Evolutionary conservation across 768 basidiomycete genomes (phyloP).

Genomic region (Dacryopinax primogenitus): DNA sequence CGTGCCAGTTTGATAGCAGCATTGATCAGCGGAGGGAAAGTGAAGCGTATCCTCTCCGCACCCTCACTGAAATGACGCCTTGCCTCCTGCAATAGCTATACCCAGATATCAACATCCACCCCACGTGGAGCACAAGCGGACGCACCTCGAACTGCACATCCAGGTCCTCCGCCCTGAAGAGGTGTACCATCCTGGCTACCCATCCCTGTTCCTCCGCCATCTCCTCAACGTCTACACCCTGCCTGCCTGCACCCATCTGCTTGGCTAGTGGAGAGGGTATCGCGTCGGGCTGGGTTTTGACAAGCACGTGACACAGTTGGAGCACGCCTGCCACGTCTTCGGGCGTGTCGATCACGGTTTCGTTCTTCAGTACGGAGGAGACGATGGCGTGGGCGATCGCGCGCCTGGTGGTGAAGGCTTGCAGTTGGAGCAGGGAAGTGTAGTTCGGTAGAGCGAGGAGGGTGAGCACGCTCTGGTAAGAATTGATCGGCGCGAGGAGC

Average conservation of each 20-base stretch:
- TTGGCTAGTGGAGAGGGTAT: conserved; percentile 31
- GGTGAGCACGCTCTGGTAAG: conserved; percentile 90
- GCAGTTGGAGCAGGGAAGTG: conserved; percentile 63
- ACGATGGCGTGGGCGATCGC: conserved; percentile 91
- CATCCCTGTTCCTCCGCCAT: conserved; percentile 98
- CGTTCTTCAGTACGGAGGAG: conserved; percentile 89
- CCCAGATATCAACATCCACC: not conserved
- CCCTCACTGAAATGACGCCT: conserved; percentile 81
- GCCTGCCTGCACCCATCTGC: conserved; percentile 32
- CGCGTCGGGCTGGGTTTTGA: conserved; percentile 50
- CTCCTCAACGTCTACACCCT: conserved; percentile 53
- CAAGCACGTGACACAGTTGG: conserved; percentile 82
- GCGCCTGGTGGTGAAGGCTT: conserved; percentile 80
- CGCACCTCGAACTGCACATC: conserved; percentile 81
- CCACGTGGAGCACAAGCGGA: not conserved
- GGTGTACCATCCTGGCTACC: conserved; percentile 95
- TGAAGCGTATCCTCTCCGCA: conserved; percentile 90
- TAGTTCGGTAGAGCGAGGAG: conserved; percentile 93
- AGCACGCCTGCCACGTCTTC: conserved; percentile 92
- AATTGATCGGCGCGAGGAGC: conserved; percentile 87
- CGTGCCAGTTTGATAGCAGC: conserved; percentile 85
- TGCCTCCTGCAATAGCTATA: conserved; percentile 78
- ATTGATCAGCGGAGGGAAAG: conserved; percentile 91
- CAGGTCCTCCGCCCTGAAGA: conserved; percentile 79
- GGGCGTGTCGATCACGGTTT: conserved; percentile 83